Evolutionary conservation across 768 basidiomycete genomes (phyloP), one percentile per base, ranked within the genome.

Genomic region (Dacryopinax spathularia): DNA sequence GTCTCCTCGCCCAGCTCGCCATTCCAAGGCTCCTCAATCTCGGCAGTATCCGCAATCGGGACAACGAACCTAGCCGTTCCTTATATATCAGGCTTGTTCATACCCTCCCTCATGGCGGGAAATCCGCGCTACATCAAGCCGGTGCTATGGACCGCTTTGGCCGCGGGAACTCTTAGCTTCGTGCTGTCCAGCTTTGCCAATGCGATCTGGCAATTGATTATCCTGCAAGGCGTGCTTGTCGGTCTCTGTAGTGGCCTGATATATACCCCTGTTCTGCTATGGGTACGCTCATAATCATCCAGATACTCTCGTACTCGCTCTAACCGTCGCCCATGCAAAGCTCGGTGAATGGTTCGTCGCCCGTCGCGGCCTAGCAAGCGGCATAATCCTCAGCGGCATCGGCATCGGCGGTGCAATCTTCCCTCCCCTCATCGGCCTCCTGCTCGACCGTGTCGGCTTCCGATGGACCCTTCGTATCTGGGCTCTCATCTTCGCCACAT

Each of bases 391-490:
- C 18, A 39, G 29, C 29, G 31, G 61, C 25, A 33, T 25, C 12
- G 61, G 34, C 4, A 33, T 41, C 15, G 61, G 61, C 3, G 61
- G 61, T 41, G 61, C 61, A 2, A 5, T 43, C 4, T 41, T 62
- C 33, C 61, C 61, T 15, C 35, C 22, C 12, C 34, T 62, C 5
- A 43, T 62, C 27, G 31, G 31, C 7, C 39, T 62, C 2, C 36
- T 62, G 3, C 43, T 65, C 18, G 61, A 44, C 10, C 18, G 20
- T 2, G 25, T 60, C 34, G 64, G 64, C 1, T 44, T 61, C 9
- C 16, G 61, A 33, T 65, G 64, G 64, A 61, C 64, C 7, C 43
- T 65, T 22, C 6, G 64, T 2, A 65, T 65, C 27, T 62, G 60
- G 61, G 64, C 64, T n/a, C 4, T 44, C 6, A 20, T 18, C 18